phyloP scores from a whole-genome alignment of 106 monocot genomes.

The Narthecium ossifragum region DNA sequence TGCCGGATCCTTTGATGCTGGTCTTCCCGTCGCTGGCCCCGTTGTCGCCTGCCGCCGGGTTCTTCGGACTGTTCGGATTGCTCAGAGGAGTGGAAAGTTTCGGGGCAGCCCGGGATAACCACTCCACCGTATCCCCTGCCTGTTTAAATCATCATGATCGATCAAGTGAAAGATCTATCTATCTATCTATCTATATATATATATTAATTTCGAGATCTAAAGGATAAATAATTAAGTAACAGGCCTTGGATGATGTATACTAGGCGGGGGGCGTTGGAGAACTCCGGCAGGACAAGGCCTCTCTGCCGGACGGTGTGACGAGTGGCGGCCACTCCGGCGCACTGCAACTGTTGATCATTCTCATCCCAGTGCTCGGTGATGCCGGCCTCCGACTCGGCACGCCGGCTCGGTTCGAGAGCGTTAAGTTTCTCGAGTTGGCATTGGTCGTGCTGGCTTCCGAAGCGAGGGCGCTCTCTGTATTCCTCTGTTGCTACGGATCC shows the following conservation, averaged over 20 bases:
- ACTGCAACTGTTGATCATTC: slow-evolving; percentile 3
- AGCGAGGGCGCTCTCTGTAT: background rate
- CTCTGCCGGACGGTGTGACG: slow-evolving; percentile 1
- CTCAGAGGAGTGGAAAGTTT: slow-evolving; percentile 18
- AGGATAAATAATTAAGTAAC: background rate
- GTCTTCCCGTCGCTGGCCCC: background rate
- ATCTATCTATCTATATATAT: background rate
- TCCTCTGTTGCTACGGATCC: background rate
- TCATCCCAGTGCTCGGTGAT: slow-evolving; percentile 11
- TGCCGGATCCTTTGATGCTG: slow-evolving; percentile 22
- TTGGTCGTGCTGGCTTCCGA: background rate
- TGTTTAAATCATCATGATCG: background rate
- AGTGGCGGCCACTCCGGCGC: background rate
- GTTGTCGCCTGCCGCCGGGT: background rate
- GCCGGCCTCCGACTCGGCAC: slow-evolving; percentile 10
- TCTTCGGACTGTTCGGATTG: background rate
- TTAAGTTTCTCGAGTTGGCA: background rate
- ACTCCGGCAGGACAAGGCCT: slow-evolving; percentile 1
- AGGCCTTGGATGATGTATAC: slow-evolving; percentile 10
- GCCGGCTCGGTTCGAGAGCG: background rate
- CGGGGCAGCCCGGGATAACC: slow-evolving; percentile 28
- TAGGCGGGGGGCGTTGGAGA: slow-evolving; percentile 1
- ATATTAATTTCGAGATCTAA: background rate
- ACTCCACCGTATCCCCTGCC: slow-evolving; percentile 12
- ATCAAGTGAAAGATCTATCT: background rate